Conservation (phyloP, 106 monocot species). For the Acorus gramineus region DNA sequence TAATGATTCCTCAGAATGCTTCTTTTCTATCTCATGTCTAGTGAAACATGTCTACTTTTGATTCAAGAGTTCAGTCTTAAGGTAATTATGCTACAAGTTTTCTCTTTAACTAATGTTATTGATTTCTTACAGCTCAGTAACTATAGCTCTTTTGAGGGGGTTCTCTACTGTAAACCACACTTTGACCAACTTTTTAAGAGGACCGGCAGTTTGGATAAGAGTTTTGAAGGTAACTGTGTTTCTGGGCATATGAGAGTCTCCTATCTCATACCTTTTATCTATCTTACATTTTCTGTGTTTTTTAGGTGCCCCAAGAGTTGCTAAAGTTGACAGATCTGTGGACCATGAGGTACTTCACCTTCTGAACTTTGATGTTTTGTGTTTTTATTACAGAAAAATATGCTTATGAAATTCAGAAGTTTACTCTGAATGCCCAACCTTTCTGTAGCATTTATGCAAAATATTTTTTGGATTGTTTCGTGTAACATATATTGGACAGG, state of each 20-base stretch:
- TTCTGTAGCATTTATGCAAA: no score
- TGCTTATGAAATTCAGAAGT: not conserved
- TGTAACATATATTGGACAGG: constrained; percentile 12
- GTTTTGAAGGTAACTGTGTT: constrained; percentile 45
- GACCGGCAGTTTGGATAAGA: constrained; percentile 69
- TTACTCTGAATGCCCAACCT: not conserved
- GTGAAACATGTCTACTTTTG: no score
- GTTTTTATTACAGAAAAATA: not conserved
- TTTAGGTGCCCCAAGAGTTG: constrained; percentile 29
- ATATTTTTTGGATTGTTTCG: not conserved
- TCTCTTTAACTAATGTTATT: not conserved
- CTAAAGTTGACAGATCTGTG: constrained; percentile 21
- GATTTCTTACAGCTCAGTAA: constrained; percentile 44
- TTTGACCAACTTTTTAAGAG: constrained; percentile 67
- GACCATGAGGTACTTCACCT: constrained; percentile 27
- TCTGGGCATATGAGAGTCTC: no score
- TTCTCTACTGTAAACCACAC: constrained; percentile 71
- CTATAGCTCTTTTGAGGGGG: constrained; percentile 65
- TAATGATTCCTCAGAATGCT: no score
- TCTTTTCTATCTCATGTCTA: no score
- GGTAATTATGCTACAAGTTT: no score
- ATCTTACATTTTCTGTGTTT: not conserved
- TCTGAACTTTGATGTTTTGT: not conserved
- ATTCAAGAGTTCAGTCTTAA: no score
- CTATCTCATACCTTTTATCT: not conserved